phyloP scores from a whole-genome alignment of 2,329 filamentous ascomycete genomes.

The Coniochaeta ligniaria region DNA sequence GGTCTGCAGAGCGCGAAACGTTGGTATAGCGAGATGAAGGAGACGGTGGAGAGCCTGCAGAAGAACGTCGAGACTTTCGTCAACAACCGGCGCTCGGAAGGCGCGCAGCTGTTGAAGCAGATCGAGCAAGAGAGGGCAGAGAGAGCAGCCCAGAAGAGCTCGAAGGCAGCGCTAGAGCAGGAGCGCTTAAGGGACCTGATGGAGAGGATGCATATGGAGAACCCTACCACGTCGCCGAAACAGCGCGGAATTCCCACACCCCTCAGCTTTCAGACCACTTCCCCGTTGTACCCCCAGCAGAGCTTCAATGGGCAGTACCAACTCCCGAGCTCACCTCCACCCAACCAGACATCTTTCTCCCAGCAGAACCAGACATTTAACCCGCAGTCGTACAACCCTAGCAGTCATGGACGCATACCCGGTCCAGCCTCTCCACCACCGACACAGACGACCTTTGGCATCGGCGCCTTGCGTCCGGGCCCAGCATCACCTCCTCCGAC shows the following conservation, averaged over 20 bases:
- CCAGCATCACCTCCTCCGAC: constrained; percentile 51
- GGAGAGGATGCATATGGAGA: constrained; percentile 92
- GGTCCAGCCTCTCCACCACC: constrained; percentile 54
- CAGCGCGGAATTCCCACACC: constrained; percentile 24
- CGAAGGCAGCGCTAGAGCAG: constrained; percentile 72
- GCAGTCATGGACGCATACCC: constrained; percentile 50
- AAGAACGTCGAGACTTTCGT: constrained; percentile 98
- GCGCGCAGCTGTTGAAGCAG: constrained; percentile 77
- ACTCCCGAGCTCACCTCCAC: constrained; percentile 48
- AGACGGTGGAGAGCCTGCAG: constrained; percentile 82
- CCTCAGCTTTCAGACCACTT: constrained; percentile 25
- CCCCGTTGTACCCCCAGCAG: constrained; percentile 43
- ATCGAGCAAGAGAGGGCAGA: constrained; percentile 73
- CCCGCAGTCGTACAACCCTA: constrained; percentile 50
- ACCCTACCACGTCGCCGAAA: constrained; percentile 34
- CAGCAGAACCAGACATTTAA: constrained; percentile 34
- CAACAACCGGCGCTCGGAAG: constrained; percentile 86
- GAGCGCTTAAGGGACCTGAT: constrained; percentile 83
- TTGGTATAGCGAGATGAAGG: constrained; percentile 94
- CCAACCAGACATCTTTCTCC: constrained; percentile 33
- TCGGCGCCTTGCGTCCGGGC: constrained; percentile 33
- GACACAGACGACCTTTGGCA: constrained; percentile 45
- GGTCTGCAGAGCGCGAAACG: constrained; percentile 81
- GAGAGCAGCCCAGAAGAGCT: constrained; percentile 44
- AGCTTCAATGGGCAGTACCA: constrained; percentile 53